Conservation (phyloP, 75 land plant species). For the Sequoia sempervirens region DNA sequence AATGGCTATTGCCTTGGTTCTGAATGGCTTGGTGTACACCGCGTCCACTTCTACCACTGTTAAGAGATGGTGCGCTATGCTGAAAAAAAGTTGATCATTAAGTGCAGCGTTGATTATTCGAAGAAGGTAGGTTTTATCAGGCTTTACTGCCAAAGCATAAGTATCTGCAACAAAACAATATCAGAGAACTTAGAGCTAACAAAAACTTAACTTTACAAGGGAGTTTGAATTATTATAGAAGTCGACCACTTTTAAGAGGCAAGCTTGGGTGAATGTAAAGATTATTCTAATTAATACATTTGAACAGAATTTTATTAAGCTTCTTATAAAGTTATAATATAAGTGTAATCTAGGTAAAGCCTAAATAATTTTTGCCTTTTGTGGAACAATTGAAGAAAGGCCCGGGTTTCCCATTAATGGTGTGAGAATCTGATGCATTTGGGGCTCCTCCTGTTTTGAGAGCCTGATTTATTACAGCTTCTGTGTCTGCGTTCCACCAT, state of each 20-base stretch:
- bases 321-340: too few species aligned
- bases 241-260: too few species aligned
- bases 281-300: too few species aligned
- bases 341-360: too few species aligned
- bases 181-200: neutral
- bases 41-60: slow-evolving; percentile 25
- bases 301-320: too few species aligned
- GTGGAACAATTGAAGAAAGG: slow-evolving; percentile 61
- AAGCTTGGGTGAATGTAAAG: too few species aligned
- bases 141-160: slow-evolving; percentile 33
- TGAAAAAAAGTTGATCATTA: slow-evolving; percentile 30
- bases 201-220: too few species aligned
- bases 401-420: slow-evolving; percentile 58
- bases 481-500: slow-evolving; percentile 60
- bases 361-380: slow-evolving; percentile 10
- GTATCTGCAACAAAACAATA: slow-evolving; percentile 25
- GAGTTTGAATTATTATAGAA: too few species aligned
- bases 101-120: slow-evolving; percentile 46
- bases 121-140: slow-evolving; percentile 37
- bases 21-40: slow-evolving; percentile 11
- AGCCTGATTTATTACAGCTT: slow-evolving; percentile 27
- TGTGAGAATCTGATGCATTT: slow-evolving; percentile 73
- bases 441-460: slow-evolving; percentile 55
- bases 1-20: slow-evolving; percentile 2
- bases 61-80: slow-evolving; percentile 16